phyloP scores from a whole-genome alignment of 176 grass and related monocot species.

The Elaeis guineensis region DNA sequence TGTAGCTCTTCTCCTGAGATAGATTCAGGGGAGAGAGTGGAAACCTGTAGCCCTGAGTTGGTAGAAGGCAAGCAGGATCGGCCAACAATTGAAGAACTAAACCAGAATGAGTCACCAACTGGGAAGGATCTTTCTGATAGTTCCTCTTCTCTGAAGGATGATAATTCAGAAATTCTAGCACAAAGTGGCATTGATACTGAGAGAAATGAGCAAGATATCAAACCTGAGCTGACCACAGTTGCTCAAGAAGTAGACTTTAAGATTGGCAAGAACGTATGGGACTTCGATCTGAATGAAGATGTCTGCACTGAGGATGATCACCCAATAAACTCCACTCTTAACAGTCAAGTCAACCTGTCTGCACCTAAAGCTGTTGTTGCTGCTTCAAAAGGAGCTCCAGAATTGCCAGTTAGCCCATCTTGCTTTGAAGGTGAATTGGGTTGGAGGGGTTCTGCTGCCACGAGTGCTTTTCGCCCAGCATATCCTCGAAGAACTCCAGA shows the following conservation, averaged over 20 bases:
- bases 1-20: slow-evolving; percentile 54
- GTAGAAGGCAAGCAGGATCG: slow-evolving; percentile 22
- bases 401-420: slow-evolving; percentile 35
- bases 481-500: slow-evolving; percentile 30
- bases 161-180: slow-evolving; percentile 43
- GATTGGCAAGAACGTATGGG: slow-evolving; percentile 14
- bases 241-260: slow-evolving; percentile 5
- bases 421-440: slow-evolving; percentile 45
- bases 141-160: slow-evolving; percentile 43
- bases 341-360: slow-evolving; percentile 37
- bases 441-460: slow-evolving; percentile 83
- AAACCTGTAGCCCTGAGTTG: slow-evolving; percentile 27
- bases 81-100: slow-evolving; percentile 21
- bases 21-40: slow-evolving; percentile 25
- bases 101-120: slow-evolving; percentile 27
- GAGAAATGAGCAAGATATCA: slow-evolving; percentile 18
- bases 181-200: slow-evolving; percentile 30
- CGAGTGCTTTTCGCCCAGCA: slow-evolving; percentile 63
- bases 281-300: slow-evolving; percentile 52
- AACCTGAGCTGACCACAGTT: not conserved
- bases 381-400: slow-evolving; percentile 46
- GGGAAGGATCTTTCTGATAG: slow-evolving; percentile 29
- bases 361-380: slow-evolving; percentile 50
- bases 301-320: slow-evolving; percentile 31
- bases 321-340: slow-evolving; percentile 17